Conservation (phyloP, 495 filamentous ascomycete species). For the Terfezia claveryi region DNA sequence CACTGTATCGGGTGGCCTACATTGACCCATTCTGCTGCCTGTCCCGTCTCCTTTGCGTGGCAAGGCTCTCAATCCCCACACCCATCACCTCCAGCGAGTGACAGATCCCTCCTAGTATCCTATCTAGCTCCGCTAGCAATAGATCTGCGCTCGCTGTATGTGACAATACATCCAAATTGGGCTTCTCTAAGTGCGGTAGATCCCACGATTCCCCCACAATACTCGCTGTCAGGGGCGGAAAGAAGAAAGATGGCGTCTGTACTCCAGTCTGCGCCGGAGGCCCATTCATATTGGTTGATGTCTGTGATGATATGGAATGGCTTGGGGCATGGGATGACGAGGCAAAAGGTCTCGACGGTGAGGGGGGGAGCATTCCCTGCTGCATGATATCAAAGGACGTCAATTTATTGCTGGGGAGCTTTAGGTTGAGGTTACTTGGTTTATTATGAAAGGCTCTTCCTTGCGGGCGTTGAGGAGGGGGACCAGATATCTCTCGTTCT, state of each 20-base stretch:
- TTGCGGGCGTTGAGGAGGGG: neutral
- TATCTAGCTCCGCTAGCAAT: slow-evolving; percentile 32
- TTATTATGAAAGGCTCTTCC: slow-evolving; percentile 2
- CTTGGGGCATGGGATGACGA: slow-evolving; percentile 6
- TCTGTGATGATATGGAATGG: slow-evolving; percentile 21
- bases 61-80: slow-evolving; percentile 15
- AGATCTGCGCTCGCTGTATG: slow-evolving; percentile 28
- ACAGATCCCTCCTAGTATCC: slow-evolving; percentile 29
- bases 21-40: slow-evolving; percentile 1
- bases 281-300: slow-evolving; percentile 29
- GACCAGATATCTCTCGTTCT: neutral
- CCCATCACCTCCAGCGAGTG: slow-evolving; percentile 22
- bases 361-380: slow-evolving; percentile 12
- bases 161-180: slow-evolving; percentile 29
- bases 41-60: slow-evolving; percentile 9
- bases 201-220: slow-evolving; percentile 6
- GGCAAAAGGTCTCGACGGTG: slow-evolving; percentile 10
- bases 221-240: neutral
- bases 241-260: slow-evolving; percentile 4
- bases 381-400: neutral
- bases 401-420: slow-evolving; percentile 4
- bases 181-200: slow-evolving; percentile 24
- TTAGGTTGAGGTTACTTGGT: slow-evolving; percentile 14
- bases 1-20: too few relatives aligned
- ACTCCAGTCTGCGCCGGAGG: neutral